Evolutionary conservation across 441 rosid species (phyloP).

Genomic region (Omphalea diandra): DNA sequence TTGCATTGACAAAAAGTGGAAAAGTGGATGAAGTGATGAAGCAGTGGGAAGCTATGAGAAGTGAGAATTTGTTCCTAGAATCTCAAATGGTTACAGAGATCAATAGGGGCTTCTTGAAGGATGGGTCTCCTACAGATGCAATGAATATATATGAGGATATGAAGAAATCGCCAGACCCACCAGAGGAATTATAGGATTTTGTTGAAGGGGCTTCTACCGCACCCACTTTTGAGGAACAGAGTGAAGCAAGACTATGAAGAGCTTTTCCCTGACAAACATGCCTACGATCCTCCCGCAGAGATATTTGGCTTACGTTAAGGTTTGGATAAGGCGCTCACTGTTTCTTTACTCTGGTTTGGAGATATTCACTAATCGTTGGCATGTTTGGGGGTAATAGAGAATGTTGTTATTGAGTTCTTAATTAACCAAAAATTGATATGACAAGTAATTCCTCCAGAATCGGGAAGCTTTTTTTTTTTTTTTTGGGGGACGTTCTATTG

Average conservation of each 20-base stretch:
- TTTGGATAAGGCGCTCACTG: slow-evolving; percentile 9
- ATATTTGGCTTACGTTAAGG: slow-evolving; percentile 71
- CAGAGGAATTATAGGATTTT: slow-evolving; percentile 81
- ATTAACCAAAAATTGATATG: not conserved
- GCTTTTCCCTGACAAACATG: slow-evolving; percentile 87
- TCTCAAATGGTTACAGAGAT: slow-evolving; percentile 87
- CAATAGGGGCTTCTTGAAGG: slow-evolving; percentile 77
- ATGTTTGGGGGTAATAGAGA: not conserved
- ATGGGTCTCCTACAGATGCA: slow-evolving; percentile 94
- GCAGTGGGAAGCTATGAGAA: slow-evolving; percentile 78
- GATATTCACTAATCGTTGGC: not conserved
- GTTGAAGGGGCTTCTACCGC: slow-evolving; percentile 86
- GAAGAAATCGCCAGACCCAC: slow-evolving; percentile 94
- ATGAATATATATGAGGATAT: slow-evolving; percentile 97
- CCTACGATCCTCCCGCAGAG: slow-evolving; percentile 96
- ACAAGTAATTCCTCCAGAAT: not conserved
- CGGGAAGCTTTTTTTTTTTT: not conserved
- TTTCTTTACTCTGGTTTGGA: not conserved
- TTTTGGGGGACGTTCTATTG: not conserved
- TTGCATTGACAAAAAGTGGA: slow-evolving; percentile 58
- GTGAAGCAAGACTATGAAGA: slow-evolving; percentile 96
- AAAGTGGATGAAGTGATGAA: slow-evolving; percentile 86
- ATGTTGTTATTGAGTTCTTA: not conserved
- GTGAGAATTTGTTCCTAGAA: slow-evolving; percentile 77
- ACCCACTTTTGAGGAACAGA: slow-evolving; percentile 85